Percentiles rank a stretch among this genome's conserved stretches.
phyloP scores from a whole-genome alignment of 306 rosid genomes.

The Corylus avellana region DNA sequence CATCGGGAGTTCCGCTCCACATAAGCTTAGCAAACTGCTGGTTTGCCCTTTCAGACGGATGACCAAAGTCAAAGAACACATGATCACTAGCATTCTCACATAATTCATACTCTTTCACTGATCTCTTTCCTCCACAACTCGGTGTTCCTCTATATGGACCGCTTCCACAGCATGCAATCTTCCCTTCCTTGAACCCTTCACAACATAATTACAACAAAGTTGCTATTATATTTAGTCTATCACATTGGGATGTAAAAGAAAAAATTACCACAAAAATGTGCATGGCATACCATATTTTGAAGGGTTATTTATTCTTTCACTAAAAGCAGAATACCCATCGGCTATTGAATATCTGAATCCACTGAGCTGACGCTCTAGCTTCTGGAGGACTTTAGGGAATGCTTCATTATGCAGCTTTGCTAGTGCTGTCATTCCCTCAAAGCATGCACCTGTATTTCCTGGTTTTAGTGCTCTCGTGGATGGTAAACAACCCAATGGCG shows the following conservation, averaged over 20 bases:
- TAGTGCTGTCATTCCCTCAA: conserved; percentile 25
- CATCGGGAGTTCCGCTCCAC: conserved; percentile 36
- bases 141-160: conserved; percentile 45
- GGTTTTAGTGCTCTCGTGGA: conserved; percentile 15
- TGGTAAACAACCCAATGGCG: conserved; percentile 37
- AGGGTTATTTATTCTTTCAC: conserved; percentile 33
- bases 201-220: not conserved
- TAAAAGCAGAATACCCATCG: conserved; percentile 15
- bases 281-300: conserved; percentile 41
- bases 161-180: conserved; percentile 48
- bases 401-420: conserved; percentile 43
- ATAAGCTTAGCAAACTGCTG: conserved; percentile 32
- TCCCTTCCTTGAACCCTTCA: conserved; percentile 47
- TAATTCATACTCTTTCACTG: conserved; percentile 26
- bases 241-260: too few relatives aligned
- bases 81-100: conserved; percentile 38
- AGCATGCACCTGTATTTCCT: conserved; percentile 29
- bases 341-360: conserved; percentile 44
- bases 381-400: conserved; percentile 22
- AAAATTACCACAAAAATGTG: not conserved
- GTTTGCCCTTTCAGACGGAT: conserved; percentile 38
- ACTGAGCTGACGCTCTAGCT: conserved; percentile 27
- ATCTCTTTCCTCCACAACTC: conserved; percentile 51
- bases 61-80: conserved; percentile 46
- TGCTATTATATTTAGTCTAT: not conserved